Evolutionary conservation across 108 stramenopile genomes (phyloP), one percentile per base, ranked within the genome.

Genomic region (Cyclotella sp.): DNA sequence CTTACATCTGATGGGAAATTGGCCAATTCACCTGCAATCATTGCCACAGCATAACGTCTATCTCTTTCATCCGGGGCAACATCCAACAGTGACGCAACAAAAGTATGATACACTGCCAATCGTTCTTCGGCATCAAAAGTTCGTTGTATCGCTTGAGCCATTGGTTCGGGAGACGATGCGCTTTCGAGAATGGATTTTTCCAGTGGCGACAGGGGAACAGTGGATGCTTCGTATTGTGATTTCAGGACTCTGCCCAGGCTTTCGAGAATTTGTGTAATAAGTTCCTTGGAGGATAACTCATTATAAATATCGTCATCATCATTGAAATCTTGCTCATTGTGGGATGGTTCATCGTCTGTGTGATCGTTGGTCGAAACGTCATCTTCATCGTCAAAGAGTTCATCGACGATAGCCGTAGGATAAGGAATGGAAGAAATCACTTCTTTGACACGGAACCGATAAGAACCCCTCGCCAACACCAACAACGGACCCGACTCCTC

Each of bases 321-420:
- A 22, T 87, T 82, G 9, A 87, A 76, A 43, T 88, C 73, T 45
- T 75, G 73, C 15, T 75, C 75, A 3, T 73, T 76, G 8, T 83
- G 82, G 26, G 73, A 75, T 29, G 75, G 54, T 26, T 72, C 77
- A n/a, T 75, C 65, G 45, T 18, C 67, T 24, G 24, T 40, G 63
- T 7, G 41, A 7, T 51, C 29, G 1, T 57, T 43, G 13, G 9
- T 46, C n/a, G 55, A 63, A 21, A 66, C 62, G 45, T 85, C 87
- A 18, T 87, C 86, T 64, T 92, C 91, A 18, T 87, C 86, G 68
- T 92, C 91, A 39, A 83, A 16, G 29, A 95, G 62, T 82, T 95
- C 93, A 68, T 95, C 93, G 0, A 95, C 93, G 64, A 91, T 78
- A 9, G 82, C 93, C 54, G 92, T 78, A 21, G 88, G 88, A 79